phyloP scores from a whole-genome alignment of 768 basidiomycete genomes.

The Dacryopinax spathularia region DNA sequence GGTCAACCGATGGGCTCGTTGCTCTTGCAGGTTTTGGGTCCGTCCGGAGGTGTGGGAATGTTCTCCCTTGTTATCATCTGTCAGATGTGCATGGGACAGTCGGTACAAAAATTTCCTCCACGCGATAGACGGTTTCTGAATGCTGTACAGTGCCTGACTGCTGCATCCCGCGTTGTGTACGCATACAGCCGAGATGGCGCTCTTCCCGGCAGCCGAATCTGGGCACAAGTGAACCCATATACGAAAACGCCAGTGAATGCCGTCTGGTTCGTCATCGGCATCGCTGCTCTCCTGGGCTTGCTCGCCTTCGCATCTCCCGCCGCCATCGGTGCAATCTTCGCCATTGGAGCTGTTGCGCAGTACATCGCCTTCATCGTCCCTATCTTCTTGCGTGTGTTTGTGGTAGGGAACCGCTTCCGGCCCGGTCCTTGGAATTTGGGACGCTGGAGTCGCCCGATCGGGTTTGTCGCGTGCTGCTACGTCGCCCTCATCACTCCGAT shows the following conservation, averaged over 20 bases:
- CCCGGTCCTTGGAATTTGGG: conserved; percentile 13
- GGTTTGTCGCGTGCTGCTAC: conserved; percentile 9
- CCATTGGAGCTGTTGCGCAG: background rate
- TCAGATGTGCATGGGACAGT: background rate
- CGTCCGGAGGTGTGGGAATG: background rate
- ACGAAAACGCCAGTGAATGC: conserved; percentile 6
- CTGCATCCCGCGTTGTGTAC: conserved; percentile 7
- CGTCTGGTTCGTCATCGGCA: conserved; percentile 6
- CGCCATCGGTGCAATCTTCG: conserved; percentile 8
- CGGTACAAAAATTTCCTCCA: background rate
- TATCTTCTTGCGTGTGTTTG: conserved; percentile 6
- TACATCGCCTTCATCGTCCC: conserved; percentile 11
- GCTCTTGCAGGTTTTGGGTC: background rate
- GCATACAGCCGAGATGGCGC: conserved; percentile 11
- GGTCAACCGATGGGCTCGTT: conserved; percentile 8
- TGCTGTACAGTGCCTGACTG: conserved; percentile 10
- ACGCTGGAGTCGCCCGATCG: conserved; percentile 8
- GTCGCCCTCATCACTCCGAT: conserved; percentile 8
- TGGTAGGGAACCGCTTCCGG: conserved; percentile 7
- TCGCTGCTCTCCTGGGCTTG: conserved; percentile 4
- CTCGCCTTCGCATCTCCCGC: conserved; percentile 7
- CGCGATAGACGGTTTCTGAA: background rate
- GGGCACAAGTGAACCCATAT: conserved; percentile 10
- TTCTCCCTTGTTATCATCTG: background rate
- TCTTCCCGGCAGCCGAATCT: background rate